phyloP scores from a whole-genome alignment of 2,329 filamentous ascomycete species.

The Pyricularia grisea region DNA sequence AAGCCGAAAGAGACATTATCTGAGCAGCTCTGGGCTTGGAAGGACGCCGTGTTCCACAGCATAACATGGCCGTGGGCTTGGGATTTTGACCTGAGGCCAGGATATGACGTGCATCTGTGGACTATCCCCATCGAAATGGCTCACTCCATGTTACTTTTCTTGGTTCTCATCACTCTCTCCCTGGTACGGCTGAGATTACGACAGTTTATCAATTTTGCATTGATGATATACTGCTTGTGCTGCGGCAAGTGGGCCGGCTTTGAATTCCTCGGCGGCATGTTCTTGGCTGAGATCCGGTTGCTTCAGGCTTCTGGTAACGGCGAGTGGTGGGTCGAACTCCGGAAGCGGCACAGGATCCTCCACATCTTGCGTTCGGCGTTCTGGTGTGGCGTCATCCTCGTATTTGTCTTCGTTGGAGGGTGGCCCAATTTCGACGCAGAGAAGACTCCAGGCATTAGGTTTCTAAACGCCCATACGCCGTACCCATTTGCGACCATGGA shows the following conservation, averaged over 20 bases:
- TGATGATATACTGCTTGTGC: conserved; percentile 26
- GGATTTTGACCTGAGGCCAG: conserved; percentile 22
- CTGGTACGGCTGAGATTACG: conserved; percentile 22
- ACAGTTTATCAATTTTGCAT: conserved; percentile 16
- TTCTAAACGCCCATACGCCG: conserved; percentile 21
- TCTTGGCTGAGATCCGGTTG: conserved; percentile 34
- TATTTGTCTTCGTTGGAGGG: conserved; percentile 25
- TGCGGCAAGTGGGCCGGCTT: conserved; percentile 32
- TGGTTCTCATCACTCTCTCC: conserved; percentile 26
- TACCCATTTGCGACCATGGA: conserved; percentile 21
- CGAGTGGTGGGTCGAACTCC: background rate
- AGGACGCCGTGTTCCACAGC: conserved; percentile 19
- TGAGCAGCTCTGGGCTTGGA: conserved; percentile 21
- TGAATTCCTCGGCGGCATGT: conserved; percentile 35
- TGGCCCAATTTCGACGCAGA: conserved; percentile 28
- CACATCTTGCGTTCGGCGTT: conserved; percentile 8
- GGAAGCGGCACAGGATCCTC: background rate
- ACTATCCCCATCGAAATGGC: conserved; percentile 38
- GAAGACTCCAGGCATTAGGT: conserved; percentile 22
- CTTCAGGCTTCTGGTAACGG: conserved; percentile 17
- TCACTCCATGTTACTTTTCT: conserved; percentile 33
- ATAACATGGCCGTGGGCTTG: conserved; percentile 25
- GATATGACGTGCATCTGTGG: conserved; percentile 36
- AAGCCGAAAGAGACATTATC: conserved; percentile 14
- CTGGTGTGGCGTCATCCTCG: conserved; percentile 17